phyloP scores from a whole-genome alignment of 1,284 basidiomycete genomes.

The Fomitiporia mediterranea region DNA sequence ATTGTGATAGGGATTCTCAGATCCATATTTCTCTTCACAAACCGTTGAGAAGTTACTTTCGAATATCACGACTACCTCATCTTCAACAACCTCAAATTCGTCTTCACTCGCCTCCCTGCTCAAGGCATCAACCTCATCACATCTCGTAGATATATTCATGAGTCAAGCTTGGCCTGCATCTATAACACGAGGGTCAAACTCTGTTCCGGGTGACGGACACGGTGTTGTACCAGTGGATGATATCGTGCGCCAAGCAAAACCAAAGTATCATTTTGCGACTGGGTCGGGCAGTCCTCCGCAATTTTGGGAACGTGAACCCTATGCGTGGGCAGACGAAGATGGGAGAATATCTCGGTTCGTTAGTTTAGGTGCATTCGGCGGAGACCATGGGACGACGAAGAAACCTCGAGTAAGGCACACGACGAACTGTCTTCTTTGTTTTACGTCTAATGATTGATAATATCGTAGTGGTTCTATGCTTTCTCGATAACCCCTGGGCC shows the following conservation, averaged over 20 bases:
- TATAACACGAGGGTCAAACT: slow-evolving; percentile 60
- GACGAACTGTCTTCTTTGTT: not conserved
- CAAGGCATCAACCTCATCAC: slow-evolving; percentile 52
- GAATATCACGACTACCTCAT: slow-evolving; percentile 53
- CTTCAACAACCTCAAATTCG: slow-evolving; percentile 33
- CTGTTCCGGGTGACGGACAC: slow-evolving; percentile 41
- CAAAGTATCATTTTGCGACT: slow-evolving; percentile 76
- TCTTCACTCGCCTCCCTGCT: slow-evolving; percentile 67
- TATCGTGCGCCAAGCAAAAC: slow-evolving; percentile 58
- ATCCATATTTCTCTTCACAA: slow-evolving; percentile 65
- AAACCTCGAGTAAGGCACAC: slow-evolving; percentile 70
- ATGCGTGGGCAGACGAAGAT: slow-evolving; percentile 70
- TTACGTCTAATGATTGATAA: not conserved
- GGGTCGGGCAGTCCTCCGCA: slow-evolving; percentile 50
- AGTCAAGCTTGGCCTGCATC: slow-evolving; percentile 75
- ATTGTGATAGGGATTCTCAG: slow-evolving; percentile 55
- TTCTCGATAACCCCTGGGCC: slow-evolving; percentile 53
- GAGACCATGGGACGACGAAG: slow-evolving; percentile 52
- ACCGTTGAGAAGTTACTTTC: slow-evolving; percentile 69
- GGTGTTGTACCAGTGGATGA: slow-evolving; percentile 62
- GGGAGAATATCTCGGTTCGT: slow-evolving; percentile 75
- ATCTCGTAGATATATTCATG: slow-evolving; percentile 78
- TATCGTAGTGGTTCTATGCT: slow-evolving; percentile 69
- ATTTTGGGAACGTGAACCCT: slow-evolving; percentile 94
- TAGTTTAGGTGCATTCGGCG: slow-evolving; percentile 83